Evolutionary conservation across 2,329 filamentous ascomycete species (phyloP), one percentile per base, ranked within the genome.

Genomic region (Fusarium sp.): DNA sequence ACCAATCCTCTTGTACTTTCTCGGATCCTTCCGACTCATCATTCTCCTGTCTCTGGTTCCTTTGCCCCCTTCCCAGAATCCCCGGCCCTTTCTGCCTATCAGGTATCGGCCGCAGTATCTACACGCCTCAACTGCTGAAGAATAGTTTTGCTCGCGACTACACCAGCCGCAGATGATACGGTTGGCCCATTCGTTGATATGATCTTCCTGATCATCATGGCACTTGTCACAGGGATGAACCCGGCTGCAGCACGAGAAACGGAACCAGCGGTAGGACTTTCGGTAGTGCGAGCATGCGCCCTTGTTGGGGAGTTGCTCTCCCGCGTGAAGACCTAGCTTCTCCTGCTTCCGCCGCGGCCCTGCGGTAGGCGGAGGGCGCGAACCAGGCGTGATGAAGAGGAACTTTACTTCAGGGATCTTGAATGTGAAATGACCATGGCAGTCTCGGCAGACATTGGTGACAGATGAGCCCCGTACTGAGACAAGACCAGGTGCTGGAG

Each of bases 31-130:
- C 68, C 91, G 87, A 77, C 90, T 93, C 93, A 95, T 95, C 77
- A 87, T 83, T 38, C 83, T 84, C 81, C 86, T 89, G 79, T 95
- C 92, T 69, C 93, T 85, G n/a, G 93, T 95, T 4, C 93, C 93
- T 80, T 93, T 94, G 4, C 94, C 94, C 17, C 94, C 94, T 84
- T 97, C 94, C 94, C 94, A 97, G 82, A 95, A 97, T 1, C 94
- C 94, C 48, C 80, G 82, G 7, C 89, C 89, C 78, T 90, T 91
- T 73, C 83, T 86, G 1, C 93, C 91, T 59, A 95, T 87, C 18
- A 96, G 88, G 56, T 87, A 89, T 39, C 91, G 85, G 55, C 91
- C 92, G 79, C 94, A 97, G 78, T 94, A 90, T 3, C 85, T 87
- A 81, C 94, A 97, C 69, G 92, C 91, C 79, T 95, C 93, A 4